Conservation (phyloP, 2,329 filamentous ascomycete species). For the Pestalotiopsis sp. region DNA sequence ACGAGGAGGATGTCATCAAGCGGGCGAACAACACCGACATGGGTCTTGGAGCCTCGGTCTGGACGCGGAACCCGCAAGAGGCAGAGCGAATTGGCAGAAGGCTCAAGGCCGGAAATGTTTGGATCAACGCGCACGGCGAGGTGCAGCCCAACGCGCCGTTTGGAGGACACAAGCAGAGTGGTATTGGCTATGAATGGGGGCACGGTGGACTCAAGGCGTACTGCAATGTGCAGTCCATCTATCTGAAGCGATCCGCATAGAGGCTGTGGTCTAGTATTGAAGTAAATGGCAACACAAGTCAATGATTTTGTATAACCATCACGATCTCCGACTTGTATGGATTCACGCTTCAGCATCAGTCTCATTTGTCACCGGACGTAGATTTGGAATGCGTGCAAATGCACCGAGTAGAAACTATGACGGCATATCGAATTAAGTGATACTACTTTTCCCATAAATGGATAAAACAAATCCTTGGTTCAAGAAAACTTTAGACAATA, state of each 20-base stretch:
- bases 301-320: too few species aligned
- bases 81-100: conserved; percentile 45
- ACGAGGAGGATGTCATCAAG: conserved; percentile 43
- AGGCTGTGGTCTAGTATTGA: not conserved
- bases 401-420: not conserved
- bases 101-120: conserved; percentile 53
- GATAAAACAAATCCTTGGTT: not conserved
- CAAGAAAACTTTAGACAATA: not conserved
- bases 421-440: not conserved
- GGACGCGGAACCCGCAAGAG: conserved; percentile 45
- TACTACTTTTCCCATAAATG: not conserved
- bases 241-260: not conserved
- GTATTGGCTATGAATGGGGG: conserved; percentile 48
- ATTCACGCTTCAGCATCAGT: too few species aligned
- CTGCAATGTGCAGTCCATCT: conserved; percentile 27
- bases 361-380: too few species aligned
- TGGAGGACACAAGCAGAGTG: conserved; percentile 53
- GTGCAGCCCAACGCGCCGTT: conserved; percentile 39
- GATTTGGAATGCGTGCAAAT: too few species aligned
- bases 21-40: conserved; percentile 48
- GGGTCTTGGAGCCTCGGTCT: conserved; percentile 54
- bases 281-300: too few species aligned
- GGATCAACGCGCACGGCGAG: conserved; percentile 48
- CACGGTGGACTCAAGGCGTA: conserved; percentile 35
- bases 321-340: too few species aligned